Conservation (phyloP, 2,329 filamentous ascomycete genomes). For the Harringtonia aguacate region DNA sequence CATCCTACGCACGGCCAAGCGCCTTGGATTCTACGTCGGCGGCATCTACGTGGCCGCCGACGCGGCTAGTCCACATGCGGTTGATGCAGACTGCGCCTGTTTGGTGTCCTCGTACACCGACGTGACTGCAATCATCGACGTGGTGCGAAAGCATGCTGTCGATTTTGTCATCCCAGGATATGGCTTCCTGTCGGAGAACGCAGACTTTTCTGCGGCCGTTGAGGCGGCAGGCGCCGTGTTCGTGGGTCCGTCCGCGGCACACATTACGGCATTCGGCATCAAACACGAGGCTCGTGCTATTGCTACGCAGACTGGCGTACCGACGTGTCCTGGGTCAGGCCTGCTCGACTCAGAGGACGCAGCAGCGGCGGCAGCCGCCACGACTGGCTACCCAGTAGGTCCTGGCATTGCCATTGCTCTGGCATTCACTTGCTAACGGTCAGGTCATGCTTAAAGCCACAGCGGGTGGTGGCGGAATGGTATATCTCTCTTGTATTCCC, state of each 20-base stretch:
- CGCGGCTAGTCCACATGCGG: constrained; percentile 10
- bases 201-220: constrained; percentile 1
- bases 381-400: constrained; percentile 28
- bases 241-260: constrained; percentile 1
- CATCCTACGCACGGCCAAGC: constrained; percentile 7
- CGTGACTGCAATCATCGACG: constrained; percentile 9
- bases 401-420: no score
- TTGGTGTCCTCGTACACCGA: constrained; percentile 1
- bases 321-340: constrained; percentile 25
- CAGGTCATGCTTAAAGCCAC: constrained; percentile 50
- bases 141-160: constrained; percentile 1
- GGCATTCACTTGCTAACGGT: no score
- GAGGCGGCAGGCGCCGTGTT: constrained; percentile 15
- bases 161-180: constrained; percentile 8
- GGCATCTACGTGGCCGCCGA: not conserved
- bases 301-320: constrained; percentile 28
- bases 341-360: constrained; percentile 23
- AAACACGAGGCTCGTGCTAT: constrained; percentile 6
- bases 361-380: constrained; percentile 35
- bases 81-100: not conserved
- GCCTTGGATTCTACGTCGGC: constrained; percentile 5
- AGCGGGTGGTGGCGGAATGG: constrained; percentile 54
- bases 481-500: no score
- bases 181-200: constrained; percentile 6
- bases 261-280: constrained; percentile 1